Base-by-base conservation (phyloP, 495 filamentous ascomycete genomes). In the Lepidopterella palustris region DNA sequence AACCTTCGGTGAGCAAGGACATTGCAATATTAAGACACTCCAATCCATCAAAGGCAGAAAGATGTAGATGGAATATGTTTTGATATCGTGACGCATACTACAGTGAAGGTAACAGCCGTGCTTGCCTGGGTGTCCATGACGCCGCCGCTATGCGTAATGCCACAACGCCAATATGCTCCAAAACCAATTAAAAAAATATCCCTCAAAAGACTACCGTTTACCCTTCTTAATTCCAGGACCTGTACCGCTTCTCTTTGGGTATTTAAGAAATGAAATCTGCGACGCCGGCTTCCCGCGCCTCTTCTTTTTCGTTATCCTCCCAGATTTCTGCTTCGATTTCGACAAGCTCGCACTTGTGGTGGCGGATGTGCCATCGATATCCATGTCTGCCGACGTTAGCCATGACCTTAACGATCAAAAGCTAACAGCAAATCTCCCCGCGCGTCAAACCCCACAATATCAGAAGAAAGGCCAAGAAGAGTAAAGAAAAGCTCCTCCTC, bases 331-430 rank as follows among this genome's bases (percentile, higher is more conserved):
- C 47, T 50, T 50, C 2, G 15, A 24, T 25, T 50, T 50, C 1
- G 47, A 50, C 6, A 24, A 50, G 47, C 20, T 27, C 21, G 47
- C 5, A 13, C 20, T 9, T 13, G 47, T 27, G 18, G 47, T 24
- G 20, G 21, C 26, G 20, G 47, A 13, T 18, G 47, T 27, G 26
- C 24, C 47, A 50, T 50, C 47, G 47, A 50, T 50, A 24, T 50
- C 47, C 47, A 50, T 50, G 21, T 50, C 47, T 50, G 24, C 15
- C 25, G 24, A 24, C 47, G 47, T 50, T 50, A 50, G 47, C 47
- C 47, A 50, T 50, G 47, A 50, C 47, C 47, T 50, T 27, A 50
- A 50, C 47, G 47, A 50, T 50, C 47, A 50, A 50, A 50, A 50
- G 47, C 47, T 50, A 50, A 27, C 21, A 24, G 47, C 47, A 50